Evolutionary conservation across 2,329 filamentous ascomycete genomes (phyloP).

Genomic region (Trichoderma lentiforme): DNA sequence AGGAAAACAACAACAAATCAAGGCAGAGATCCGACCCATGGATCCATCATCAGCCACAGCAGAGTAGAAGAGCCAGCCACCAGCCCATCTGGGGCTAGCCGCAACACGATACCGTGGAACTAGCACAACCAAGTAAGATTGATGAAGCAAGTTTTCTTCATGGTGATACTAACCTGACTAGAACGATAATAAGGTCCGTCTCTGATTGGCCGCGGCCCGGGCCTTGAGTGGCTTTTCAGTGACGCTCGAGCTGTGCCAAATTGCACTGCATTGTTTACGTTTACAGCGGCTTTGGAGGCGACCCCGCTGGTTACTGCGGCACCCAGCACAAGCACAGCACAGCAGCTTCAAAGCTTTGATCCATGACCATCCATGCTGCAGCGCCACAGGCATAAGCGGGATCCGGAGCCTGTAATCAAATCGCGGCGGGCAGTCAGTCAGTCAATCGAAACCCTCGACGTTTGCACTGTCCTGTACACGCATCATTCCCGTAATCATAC

Average conservation of each 20-base stretch:
- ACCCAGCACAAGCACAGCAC: constrained; percentile 17
- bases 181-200: background rate
- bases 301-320: constrained; percentile 26
- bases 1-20: background rate
- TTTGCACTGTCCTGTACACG: background rate
- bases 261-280: background rate
- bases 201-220: constrained; percentile 9
- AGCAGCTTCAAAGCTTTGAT: background rate
- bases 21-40: background rate
- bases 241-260: constrained; percentile 2
- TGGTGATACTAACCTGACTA: background rate
- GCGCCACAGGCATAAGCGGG: background rate
- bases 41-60: background rate
- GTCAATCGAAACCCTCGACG: background rate
- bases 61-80: background rate
- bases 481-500: background rate
- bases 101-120: background rate
- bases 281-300: constrained; percentile 4
- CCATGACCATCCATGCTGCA: background rate
- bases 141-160: background rate
- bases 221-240: constrained; percentile 7
- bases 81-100: background rate
- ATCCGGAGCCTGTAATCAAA: background rate
- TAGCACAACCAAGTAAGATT: background rate
- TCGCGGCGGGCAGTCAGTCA: background rate